Percentiles rank a stretch among this genome's conserved stretches.
Evolutionary conservation across 179 eudicot species (phyloP).

Genomic region (Carnegiea gigantea): DNA sequence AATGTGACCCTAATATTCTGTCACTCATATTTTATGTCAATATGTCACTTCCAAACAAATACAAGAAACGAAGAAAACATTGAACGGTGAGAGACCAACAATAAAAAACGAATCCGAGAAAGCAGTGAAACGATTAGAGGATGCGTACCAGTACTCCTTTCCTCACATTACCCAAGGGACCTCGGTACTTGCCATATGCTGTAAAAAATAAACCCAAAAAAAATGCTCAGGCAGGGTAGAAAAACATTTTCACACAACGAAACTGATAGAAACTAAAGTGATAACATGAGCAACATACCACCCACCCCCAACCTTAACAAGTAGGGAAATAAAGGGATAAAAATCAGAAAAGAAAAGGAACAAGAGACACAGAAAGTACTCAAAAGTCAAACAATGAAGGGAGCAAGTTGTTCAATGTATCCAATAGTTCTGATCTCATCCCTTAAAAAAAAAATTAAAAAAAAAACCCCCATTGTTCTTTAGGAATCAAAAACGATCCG

Average conservation of each 20-base stretch:
- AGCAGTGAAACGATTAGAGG: not conserved
- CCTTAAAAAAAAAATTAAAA: too few species aligned
- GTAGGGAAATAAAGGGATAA: not conserved
- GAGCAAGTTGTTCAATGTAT: not conserved
- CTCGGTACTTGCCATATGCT: conserved; percentile 88
- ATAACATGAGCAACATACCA: not conserved
- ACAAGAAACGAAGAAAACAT: not conserved
- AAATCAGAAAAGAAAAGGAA: not conserved
- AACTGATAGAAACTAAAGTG: not conserved
- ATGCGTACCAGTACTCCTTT: conserved; percentile 88
- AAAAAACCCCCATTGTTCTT: not conserved
- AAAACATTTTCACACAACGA: not conserved
- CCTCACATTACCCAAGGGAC: conserved; percentile 91
- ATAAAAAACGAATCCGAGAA: not conserved
- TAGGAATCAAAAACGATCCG: not conserved
- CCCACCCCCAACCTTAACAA: not conserved
- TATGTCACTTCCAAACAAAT: not conserved
- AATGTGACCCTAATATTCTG: not conserved
- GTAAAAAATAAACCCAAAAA: conserved; percentile 27
- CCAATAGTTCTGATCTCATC: not conserved
- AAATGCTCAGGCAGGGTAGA: not conserved
- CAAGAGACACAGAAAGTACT: too few species aligned
- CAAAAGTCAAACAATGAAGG: not conserved
- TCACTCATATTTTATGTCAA: not conserved
- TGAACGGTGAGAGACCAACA: not conserved